Percentiles rank a stretch among this genome's conserved stretches.
Evolutionary conservation across 352 stramenopile species (phyloP).

Genomic region (Globisporangium camurandrum): DNA sequence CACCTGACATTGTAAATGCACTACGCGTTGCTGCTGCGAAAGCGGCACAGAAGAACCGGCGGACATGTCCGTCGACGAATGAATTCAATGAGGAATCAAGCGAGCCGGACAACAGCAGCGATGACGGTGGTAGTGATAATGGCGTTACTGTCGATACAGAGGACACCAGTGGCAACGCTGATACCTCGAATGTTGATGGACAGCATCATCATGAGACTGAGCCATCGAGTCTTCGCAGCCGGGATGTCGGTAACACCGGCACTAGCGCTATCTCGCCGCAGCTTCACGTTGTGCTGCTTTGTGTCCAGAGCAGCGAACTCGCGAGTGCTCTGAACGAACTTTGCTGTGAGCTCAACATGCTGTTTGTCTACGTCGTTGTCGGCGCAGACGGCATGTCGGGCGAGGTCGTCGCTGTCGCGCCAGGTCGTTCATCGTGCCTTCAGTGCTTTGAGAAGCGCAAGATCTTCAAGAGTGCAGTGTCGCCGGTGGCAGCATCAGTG

Average conservation of each 20-base stretch:
- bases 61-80: too few relatives aligned
- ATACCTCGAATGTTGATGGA: background rate
- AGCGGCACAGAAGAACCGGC: too few relatives aligned
- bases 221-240: too few relatives aligned
- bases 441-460: constrained; percentile 43
- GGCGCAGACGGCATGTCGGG: constrained; percentile 30
- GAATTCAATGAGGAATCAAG: too few relatives aligned
- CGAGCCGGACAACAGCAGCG: background rate
- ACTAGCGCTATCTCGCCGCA: too few relatives aligned
- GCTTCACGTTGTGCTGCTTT: too few relatives aligned
- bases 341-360: constrained; percentile 24
- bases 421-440: too few relatives aligned
- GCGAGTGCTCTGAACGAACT: constrained; percentile 34
- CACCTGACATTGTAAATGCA: constrained; percentile 6
- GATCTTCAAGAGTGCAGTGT: constrained; percentile 16
- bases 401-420: constrained; percentile 25
- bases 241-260: too few relatives aligned
- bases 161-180: background rate
- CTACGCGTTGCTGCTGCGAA: constrained; percentile 7
- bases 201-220: too few relatives aligned
- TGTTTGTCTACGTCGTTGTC: constrained; percentile 24
- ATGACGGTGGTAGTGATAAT: constrained; percentile 1
- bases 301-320: too few relatives aligned
- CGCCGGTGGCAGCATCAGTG: background rate
- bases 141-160: too few relatives aligned